Evolutionary conservation across 2,329 filamentous ascomycete species (phyloP), one percentile per base, ranked within the genome.

Genomic region (Sclerotinia subarctica): DNA sequence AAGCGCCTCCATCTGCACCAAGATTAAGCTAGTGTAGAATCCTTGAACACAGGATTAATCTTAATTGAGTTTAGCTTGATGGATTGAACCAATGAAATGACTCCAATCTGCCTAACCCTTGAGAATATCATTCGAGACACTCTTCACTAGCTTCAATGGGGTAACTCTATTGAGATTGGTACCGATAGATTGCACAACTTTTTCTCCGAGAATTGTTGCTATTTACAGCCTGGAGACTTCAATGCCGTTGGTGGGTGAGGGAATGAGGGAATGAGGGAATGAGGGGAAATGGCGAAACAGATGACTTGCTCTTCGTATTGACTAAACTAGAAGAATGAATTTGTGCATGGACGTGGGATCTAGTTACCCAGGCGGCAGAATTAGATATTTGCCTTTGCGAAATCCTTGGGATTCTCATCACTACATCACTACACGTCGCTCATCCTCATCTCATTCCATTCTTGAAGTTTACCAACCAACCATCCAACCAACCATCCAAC

Each of bases 1-100:
- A 60, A 52, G 46, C 59, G 29, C 59, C 59, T 63, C 47, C 60
- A 44, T 64, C 60, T 64, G 60, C 60, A 63, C 21, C 47, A 21
- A 26, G 44, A 64, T 64, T 26, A 5, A 42, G 60, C 46, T 64
- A 63, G 32, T 11, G 24, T 29, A 19, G 15, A 17, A 51, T 24
- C 59, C 42, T 29, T 17, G 32, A 11, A 2, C 24, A 51, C 17
- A 1, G 15, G 7, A 51, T 52, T 26, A 15, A 64, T 35, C 32
- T n/a, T 64, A 13, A 26, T 29, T 24, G 13, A 32, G 29, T 15
- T 42, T 42, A 44, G 17, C 2, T 29, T 29, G 1, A 3, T 21
- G 0, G 7, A 19, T 42, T 13, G 26, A 8, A 35, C 26, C 24
- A 32, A 65, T 65, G 1, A 13, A 47, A 32, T 46, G 15, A 11